Base-by-base conservation (phyloP, 805 yeast genomes). In the Candida ulmi region DNA sequence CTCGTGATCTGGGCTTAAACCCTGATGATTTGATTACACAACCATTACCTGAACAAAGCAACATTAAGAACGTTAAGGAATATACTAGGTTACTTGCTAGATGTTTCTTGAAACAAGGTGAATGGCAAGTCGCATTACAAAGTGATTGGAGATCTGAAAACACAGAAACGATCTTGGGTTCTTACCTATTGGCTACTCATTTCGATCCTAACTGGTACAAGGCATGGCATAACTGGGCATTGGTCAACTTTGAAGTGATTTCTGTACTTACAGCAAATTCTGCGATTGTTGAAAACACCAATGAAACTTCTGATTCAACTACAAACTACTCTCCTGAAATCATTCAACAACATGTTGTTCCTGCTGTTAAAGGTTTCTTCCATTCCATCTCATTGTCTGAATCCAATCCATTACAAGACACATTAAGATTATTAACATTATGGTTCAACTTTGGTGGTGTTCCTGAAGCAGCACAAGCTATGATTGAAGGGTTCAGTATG, bases 181-280 rank as follows among this genome's bases (percentile, higher is more conserved):
- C 97, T 0, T 93, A 87, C 58, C 66, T 93, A 40, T 69, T 93
- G 47, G 98, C 99, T 0, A 91, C 99, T 0, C 96, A 90, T 58
- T 91, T 93, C 61, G 97, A 93, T 58, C 71, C 76, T 27, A 74
- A 76, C 18, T 93, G 99, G 96, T 93, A 93, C 55, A 93, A 95
- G 57, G 99, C 98, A 15, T 95, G 99, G 99, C 99, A 93, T 59
- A 91, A 88, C 56, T 93, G 99, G 99, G 99, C 99, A 0, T 69
- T 95, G 55, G 97, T 98, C 1, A 93, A 95, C 61, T 93, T 90
- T 58, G 97, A 93, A 57, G 98, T 91, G 1, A 83, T 91, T 17
- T 83, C 96, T 0, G 69, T 83, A 21, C 65, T 71, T 21, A 62
- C 69, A 1, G 55, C 68, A 28, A 43, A 58, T 44, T 54, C 61